A percentile compares a stretch with the other conserved stretches of the same genome.
These are phyloP conservation scores for Magnusiomyces ingens DNA, from an alignment of 1,139 yeast genomes.

Conservation along the genomic window DNA sequence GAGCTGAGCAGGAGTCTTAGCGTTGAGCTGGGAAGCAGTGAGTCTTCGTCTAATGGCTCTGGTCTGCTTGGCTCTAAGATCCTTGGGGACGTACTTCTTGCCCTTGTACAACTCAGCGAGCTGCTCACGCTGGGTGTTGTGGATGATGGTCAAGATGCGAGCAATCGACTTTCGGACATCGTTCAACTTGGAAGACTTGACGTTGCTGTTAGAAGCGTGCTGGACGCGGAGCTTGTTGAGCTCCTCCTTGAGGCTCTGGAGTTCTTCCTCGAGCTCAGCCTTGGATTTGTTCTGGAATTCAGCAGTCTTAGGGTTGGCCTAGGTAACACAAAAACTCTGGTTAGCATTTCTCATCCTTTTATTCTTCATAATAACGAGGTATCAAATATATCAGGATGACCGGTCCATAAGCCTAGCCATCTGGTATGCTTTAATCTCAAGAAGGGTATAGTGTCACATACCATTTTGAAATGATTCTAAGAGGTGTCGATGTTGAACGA, in stretches of 20 bases:
- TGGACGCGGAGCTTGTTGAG: slow-evolving; percentile 95
- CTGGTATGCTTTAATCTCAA: too few species aligned
- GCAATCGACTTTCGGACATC: slow-evolving; percentile 98
- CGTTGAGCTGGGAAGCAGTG: slow-evolving; percentile 77
- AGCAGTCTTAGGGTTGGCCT: slow-evolving; percentile 92
- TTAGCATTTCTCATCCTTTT: too few species aligned
- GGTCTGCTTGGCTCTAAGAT: slow-evolving; percentile 98
- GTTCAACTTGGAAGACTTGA: slow-evolving; percentile 62
- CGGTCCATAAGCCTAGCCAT: too few species aligned
- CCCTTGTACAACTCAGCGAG: slow-evolving; percentile 91
- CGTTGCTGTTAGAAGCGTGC: slow-evolving; percentile 45
- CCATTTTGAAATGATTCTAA: slow-evolving; percentile 6
- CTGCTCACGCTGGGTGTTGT: slow-evolving; percentile 92
- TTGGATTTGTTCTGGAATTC: slow-evolving; percentile 97
- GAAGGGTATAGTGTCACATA: background rate
- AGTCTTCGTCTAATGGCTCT: slow-evolving; percentile 99
- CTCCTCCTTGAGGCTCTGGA: slow-evolving; percentile 94
- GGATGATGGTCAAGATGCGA: slow-evolving; percentile 93
- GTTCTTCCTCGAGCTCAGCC: slow-evolving; percentile 92
- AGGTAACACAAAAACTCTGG: background rate
- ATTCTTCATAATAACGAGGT: too few species aligned
- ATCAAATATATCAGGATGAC: too few species aligned
- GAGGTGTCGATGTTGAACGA: slow-evolving; percentile 4
- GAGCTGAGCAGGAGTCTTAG: slow-evolving; percentile 80
- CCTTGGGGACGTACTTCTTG: slow-evolving; percentile 97